Evolutionary conservation across 2,329 filamentous ascomycete genomes (phyloP).

Genomic region (Paecilomyces sp.): DNA sequence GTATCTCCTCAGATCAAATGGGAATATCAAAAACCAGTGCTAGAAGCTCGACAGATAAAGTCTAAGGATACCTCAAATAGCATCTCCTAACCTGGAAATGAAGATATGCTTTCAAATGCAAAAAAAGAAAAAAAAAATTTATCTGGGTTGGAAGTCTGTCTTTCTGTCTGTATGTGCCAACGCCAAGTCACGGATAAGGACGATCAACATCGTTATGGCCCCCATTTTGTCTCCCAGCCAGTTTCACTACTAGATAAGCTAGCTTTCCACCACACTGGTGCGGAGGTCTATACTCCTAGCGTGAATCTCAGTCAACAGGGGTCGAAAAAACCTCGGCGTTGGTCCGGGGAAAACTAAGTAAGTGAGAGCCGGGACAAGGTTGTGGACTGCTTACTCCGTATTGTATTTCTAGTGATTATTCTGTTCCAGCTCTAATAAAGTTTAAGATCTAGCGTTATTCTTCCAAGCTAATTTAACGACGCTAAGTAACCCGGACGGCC

Average conservation of each 20-base stretch:
- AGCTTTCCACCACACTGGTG: not conserved
- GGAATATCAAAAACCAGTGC: too few species aligned
- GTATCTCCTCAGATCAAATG: not conserved
- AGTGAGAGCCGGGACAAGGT: too few species aligned
- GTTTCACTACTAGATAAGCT: not conserved
- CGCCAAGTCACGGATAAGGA: not conserved
- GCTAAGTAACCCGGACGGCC: not conserved
- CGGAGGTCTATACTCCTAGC: too few species aligned
- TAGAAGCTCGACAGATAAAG: not conserved
- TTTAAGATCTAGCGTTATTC: not conserved
- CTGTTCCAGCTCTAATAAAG: not conserved
- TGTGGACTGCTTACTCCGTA: too few species aligned
- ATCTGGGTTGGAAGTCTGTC: not conserved
- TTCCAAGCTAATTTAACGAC: not conserved
- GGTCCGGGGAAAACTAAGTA: too few species aligned
- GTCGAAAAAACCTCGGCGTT: too few species aligned
- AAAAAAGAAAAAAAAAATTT: not conserved
- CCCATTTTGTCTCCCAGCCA: not conserved
- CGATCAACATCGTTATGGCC: not conserved
- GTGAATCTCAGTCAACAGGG: too few species aligned
- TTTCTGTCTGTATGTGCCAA: not conserved
- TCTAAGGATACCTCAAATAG: not conserved
- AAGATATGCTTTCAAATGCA: not conserved
- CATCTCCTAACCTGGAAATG: not conserved
- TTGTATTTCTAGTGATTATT: too few species aligned